Evolutionary conservation across 2,329 filamentous ascomycete genomes (phyloP).

Genomic region (Xylariaceae sp.): DNA sequence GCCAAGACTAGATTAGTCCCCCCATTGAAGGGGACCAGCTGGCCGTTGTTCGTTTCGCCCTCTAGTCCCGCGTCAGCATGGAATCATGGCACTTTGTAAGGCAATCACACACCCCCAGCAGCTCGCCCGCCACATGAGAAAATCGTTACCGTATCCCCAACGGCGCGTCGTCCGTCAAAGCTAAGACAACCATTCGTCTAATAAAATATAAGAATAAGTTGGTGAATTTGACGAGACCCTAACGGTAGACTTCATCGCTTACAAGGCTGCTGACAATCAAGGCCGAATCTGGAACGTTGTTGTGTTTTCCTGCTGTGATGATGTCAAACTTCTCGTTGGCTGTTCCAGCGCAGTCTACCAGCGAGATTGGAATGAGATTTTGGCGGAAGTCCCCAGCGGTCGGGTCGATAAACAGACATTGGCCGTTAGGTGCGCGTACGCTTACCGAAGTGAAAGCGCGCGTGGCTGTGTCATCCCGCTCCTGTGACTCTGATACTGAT

Average conservation of each 20-base stretch:
- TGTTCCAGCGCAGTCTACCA: slow-evolving; percentile 48
- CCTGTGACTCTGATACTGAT: slow-evolving; percentile 52
- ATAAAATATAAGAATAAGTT: slow-evolving; percentile 5
- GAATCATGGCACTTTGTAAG: not conserved
- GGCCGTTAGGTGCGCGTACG: slow-evolving; percentile 51
- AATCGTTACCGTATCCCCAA: slow-evolving; percentile 50
- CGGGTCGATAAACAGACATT: slow-evolving; percentile 55
- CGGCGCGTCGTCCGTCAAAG: slow-evolving; percentile 48
- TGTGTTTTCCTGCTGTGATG: slow-evolving; percentile 52
- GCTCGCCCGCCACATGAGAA: slow-evolving; percentile 58
- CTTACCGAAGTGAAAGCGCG: slow-evolving; percentile 48
- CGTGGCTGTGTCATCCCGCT: slow-evolving; percentile 50
- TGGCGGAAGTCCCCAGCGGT: slow-evolving; percentile 57
- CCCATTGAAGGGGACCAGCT: slow-evolving; percentile 52
- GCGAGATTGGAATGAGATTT: slow-evolving; percentile 54
- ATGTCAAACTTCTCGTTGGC: slow-evolving; percentile 55
- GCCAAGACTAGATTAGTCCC: slow-evolving; percentile 47
- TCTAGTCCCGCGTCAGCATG: slow-evolving; percentile 34
- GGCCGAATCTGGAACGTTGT: slow-evolving; percentile 45
- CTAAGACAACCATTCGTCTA: slow-evolving; percentile 55
- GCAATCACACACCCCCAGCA: slow-evolving; percentile 44
- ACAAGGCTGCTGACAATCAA: slow-evolving; percentile 52
- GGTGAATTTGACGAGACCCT: not conserved
- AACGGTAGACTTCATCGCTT: slow-evolving; percentile 16
- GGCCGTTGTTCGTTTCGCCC: slow-evolving; percentile 50